Evolutionary conservation across 805 yeast genomes (phyloP).

Genomic region (Metschnikowia aberdeeniae): DNA sequence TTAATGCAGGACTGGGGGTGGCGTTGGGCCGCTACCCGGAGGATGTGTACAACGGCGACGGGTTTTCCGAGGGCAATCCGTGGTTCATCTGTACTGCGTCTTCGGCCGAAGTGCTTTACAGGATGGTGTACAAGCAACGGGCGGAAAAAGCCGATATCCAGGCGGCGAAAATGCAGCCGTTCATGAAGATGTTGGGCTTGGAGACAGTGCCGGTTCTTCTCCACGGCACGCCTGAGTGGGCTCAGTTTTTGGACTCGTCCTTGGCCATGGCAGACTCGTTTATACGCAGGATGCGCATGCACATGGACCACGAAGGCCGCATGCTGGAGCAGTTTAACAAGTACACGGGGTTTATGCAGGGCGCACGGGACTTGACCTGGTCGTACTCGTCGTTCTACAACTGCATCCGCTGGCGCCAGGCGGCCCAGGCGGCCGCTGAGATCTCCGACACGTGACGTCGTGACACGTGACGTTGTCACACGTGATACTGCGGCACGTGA

Average conservation of each 20-base stretch:
- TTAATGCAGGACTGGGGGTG: conserved; percentile 59
- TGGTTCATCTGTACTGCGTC: conserved; percentile 83
- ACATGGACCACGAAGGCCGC: conserved; percentile 59
- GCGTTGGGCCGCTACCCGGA: conserved; percentile 93
- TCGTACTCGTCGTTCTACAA: conserved; percentile 76
- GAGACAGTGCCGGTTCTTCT: conserved; percentile 19
- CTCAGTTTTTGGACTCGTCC: conserved; percentile 42
- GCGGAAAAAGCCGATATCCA: conserved; percentile 38
- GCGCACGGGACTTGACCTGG: conserved; percentile 89
- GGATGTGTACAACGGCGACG: conserved; percentile 78
- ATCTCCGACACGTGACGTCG: no score
- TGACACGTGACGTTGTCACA: no score
- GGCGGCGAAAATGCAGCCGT: conserved; percentile 23
- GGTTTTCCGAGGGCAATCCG: conserved; percentile 78
- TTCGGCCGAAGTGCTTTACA: conserved; percentile 61
- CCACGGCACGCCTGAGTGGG: conserved; percentile 42
- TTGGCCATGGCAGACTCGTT: conserved; percentile 65
- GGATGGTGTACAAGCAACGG: conserved; percentile 45
- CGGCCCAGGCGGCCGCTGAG: conserved; percentile 5
- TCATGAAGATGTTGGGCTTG: conserved; percentile 6
- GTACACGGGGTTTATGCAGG: conserved; percentile 78
- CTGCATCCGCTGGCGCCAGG: conserved; percentile 60
- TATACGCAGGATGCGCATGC: conserved; percentile 52
- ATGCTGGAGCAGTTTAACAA: conserved; percentile 89
- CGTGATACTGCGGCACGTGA: no score